Percentiles rank a stretch among this genome's conserved stretches.
Evolutionary conservation across 495 filamentous ascomycete species (phyloP).

Genomic region (Margaritispora aquatica): DNA sequence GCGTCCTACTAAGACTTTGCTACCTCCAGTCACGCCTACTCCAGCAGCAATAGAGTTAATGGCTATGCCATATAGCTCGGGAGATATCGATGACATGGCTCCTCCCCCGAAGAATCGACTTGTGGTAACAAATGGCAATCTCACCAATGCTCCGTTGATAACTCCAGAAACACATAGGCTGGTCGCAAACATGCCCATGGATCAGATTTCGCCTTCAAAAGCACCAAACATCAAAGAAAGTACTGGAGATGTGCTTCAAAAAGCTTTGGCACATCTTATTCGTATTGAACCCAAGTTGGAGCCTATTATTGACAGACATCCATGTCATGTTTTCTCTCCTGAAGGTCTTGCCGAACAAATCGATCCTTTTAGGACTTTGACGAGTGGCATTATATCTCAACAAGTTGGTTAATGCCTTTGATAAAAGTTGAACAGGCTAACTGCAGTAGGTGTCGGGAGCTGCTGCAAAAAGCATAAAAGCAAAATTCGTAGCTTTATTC

Average conservation of each 20-base stretch:
- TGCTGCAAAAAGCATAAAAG: slow-evolving; percentile 81
- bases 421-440: neutral
- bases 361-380: slow-evolving; percentile 80
- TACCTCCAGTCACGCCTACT: slow-evolving; percentile 16
- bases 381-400: slow-evolving; percentile 86
- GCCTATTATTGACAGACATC: slow-evolving; percentile 65
- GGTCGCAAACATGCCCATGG: slow-evolving; percentile 46
- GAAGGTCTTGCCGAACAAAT: slow-evolving; percentile 76
- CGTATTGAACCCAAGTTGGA: slow-evolving; percentile 67
- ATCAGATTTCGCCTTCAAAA: slow-evolving; percentile 55
- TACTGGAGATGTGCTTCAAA: slow-evolving; percentile 65
- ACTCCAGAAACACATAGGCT: slow-evolving; percentile 72
- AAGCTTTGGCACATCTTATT: slow-evolving; percentile 74
- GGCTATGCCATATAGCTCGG: slow-evolving; percentile 12
- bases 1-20: slow-evolving; percentile 1
- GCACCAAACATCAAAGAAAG: slow-evolving; percentile 48
- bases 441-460: slow-evolving; percentile 64
- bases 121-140: slow-evolving; percentile 40
- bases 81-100: slow-evolving; percentile 14
- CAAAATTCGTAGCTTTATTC: slow-evolving; percentile 80
- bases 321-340: slow-evolving; percentile 72
- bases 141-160: slow-evolving; percentile 70
- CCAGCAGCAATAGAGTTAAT: slow-evolving; percentile 18
- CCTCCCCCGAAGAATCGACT: slow-evolving; percentile 36
- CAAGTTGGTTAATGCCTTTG: slow-evolving; percentile 38